Evolutionary conservation across 1,284 basidiomycete species (phyloP), one percentile per base, ranked within the genome.

Genomic region (Ustilago lituana): DNA sequence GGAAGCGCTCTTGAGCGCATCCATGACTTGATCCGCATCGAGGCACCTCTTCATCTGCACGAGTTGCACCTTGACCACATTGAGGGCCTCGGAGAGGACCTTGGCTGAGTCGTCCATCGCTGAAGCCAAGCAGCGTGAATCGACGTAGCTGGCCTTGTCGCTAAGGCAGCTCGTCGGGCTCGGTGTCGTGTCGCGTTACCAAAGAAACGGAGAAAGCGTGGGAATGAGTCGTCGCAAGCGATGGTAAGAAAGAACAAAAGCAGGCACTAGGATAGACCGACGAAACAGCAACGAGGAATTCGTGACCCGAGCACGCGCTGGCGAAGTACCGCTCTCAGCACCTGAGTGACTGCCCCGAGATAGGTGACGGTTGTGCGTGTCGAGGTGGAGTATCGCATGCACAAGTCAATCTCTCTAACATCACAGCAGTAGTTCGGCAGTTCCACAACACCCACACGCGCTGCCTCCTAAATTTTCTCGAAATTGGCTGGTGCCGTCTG

Each of bases 11-110:
- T 82, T 82, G 53, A 82, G 74, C 14, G 79, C 80, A 51, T 82
- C 80, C 80, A 82, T 82, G 23, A 82, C 75, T 35, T 77, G 74
- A 55, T 82, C 79, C 5, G 73, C 63, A 44, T 82, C 80, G 22
- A 79, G 66, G 40, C 74, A 79, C 43, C 79, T 60, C 58, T 80
- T 78, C 72, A 82, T 76, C 63, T 82, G 80, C 29, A 78, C 76
- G 32, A 77, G 59, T 53, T 82, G 79, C 26, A 82, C 73, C 69
- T 81, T 80, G 74, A 82, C 78, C 40, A 75, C 73, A 39, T 73
- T 76, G 35, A 77, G 72, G 37, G 80, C 71, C 67, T 82, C 80
- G 46, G 61, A 70, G 54, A 81, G 72, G 37, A 74, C 74, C 58
- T 79, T 78, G 36, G 64, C 68, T 29, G 75, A 76, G 36, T 82